Conservation (phyloP, 2,329 filamentous ascomycete genomes). For the Aspergillus costaricaensis region DNA sequence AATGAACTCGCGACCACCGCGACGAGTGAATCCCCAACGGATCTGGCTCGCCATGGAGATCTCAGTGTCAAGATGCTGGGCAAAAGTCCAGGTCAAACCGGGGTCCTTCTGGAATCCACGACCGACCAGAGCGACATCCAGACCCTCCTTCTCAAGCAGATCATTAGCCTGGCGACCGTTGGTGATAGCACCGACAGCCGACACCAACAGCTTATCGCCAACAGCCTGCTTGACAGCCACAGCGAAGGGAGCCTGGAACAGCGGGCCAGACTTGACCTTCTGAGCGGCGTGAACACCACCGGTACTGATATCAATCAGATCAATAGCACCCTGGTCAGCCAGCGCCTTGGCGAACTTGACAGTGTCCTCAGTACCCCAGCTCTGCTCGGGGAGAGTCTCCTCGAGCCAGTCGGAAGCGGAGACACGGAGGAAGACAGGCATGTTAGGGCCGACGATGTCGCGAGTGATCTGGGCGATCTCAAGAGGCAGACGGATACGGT, state of each 20-base stretch:
- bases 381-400: conserved; percentile 56
- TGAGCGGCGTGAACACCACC: conserved; percentile 66
- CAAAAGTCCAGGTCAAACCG: conserved; percentile 72
- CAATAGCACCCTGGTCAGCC: conserved; percentile 68
- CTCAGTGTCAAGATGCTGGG: conserved; percentile 69
- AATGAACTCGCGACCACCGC: conserved; percentile 23
- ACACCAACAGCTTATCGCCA: conserved; percentile 70
- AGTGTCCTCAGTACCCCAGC: conserved; percentile 69
- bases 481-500: conserved; percentile 67
- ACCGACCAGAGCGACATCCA: conserved; percentile 73
- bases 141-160: conserved; percentile 53
- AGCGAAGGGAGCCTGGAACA: conserved; percentile 74
- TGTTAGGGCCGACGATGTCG: conserved; percentile 62
- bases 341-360: conserved; percentile 66
- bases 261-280: conserved; percentile 54
- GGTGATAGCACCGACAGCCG: conserved; percentile 73
- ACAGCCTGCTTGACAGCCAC: conserved; percentile 71
- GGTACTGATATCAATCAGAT: conserved; percentile 79
- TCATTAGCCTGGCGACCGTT: conserved; percentile 68
- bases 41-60: conserved; percentile 74
- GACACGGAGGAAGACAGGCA: conserved; percentile 73
- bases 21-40: conserved; percentile 55
- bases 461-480: conserved; percentile 68
- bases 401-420: conserved; percentile 78
- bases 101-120: conserved; percentile 82